Conservation (phyloP, 495 filamentous ascomycete species). For the Penicillium paxilli region DNA sequence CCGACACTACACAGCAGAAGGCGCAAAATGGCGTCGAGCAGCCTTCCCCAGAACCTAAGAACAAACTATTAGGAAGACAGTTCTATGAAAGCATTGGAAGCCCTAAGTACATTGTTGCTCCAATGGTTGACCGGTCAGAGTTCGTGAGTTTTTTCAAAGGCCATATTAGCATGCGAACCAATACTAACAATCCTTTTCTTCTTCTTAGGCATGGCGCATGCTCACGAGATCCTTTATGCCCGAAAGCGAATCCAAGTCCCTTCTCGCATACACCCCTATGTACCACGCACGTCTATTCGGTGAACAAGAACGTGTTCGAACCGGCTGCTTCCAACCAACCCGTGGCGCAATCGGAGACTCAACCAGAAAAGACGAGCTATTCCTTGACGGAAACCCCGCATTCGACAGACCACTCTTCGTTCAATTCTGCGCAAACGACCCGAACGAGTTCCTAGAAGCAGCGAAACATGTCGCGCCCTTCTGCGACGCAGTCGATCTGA, state of each 20-base stretch:
- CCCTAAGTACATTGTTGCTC: constrained; percentile 86
- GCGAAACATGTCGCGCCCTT: constrained; percentile 74
- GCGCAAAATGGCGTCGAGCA: constrained; percentile 12
- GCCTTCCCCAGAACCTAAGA: constrained; percentile 20
- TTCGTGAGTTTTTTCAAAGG: constrained; percentile 63
- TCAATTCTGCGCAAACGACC: constrained; percentile 94
- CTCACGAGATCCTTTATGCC: constrained; percentile 88
- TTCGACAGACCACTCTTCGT: constrained; percentile 89
- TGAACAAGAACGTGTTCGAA: constrained; percentile 72
- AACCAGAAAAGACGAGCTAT: constrained; percentile 34
- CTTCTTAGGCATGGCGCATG: constrained; percentile 83
- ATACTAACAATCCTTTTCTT: constrained; percentile 17
- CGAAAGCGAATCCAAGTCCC: constrained; percentile 50
- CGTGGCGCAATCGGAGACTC: constrained; percentile 36
- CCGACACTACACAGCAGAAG: constrained; percentile 20
- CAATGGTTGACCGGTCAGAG: constrained; percentile 98
- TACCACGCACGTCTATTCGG: constrained; percentile 84
- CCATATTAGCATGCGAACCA: background rate
- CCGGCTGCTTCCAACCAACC: constrained; percentile 73
- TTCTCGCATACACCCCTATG: constrained; percentile 93
- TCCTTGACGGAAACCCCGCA: constrained; percentile 81
- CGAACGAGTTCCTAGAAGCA: constrained; percentile 72
- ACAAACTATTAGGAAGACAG: constrained; percentile 76
- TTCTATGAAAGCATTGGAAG: constrained; percentile 94
- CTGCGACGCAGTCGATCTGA: constrained; percentile 95